These are phyloP conservation scores for Mortierella sp. DNA, from an alignment of 371 early-diverging fungal species.

Conservation along the genomic window DNA sequence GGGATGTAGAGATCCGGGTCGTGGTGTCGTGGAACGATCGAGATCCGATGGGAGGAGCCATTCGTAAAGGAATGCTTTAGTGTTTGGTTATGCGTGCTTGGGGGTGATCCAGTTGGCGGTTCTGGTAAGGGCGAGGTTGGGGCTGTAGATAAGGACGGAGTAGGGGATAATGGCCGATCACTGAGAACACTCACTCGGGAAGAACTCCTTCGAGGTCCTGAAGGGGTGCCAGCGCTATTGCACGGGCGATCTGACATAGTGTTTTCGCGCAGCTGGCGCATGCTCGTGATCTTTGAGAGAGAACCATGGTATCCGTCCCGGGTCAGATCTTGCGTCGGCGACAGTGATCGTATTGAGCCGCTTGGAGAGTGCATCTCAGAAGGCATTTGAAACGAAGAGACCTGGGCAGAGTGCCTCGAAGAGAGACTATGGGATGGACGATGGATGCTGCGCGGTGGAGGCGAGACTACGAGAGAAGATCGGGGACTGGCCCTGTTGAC, in stretches of 20 bases:
- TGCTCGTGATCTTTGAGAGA: slow-evolving; percentile 25
- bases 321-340: not conserved
- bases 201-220: not conserved
- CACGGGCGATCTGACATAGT: too few relatives aligned
- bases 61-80: slow-evolving; percentile 32
- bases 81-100: slow-evolving; percentile 11
- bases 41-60: slow-evolving; percentile 42
- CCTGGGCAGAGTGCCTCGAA: slow-evolving; percentile 43
- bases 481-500: slow-evolving; percentile 30
- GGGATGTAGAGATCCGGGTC: slow-evolving; percentile 33
- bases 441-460: slow-evolving; percentile 49
- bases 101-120: slow-evolving; percentile 9
- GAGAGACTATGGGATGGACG: slow-evolving; percentile 26
- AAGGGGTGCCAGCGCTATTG: too few relatives aligned
- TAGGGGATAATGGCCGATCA: slow-evolving; percentile 24
- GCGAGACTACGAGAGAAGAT: slow-evolving; percentile 39
- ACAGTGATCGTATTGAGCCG: slow-evolving; percentile 4
- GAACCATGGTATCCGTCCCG: not conserved
- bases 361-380: not conserved
- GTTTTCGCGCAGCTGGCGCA: slow-evolving; percentile 24
- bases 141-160: slow-evolving; percentile 20
- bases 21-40: slow-evolving; percentile 46
- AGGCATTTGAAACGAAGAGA: slow-evolving; percentile 16
- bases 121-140: slow-evolving; percentile 37
- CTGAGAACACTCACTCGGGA: slow-evolving; percentile 19